These are phyloP conservation scores for Zea luxurians DNA, from an alignment of 176 grass and related monocot genomes.

Conservation along the genomic window DNA sequence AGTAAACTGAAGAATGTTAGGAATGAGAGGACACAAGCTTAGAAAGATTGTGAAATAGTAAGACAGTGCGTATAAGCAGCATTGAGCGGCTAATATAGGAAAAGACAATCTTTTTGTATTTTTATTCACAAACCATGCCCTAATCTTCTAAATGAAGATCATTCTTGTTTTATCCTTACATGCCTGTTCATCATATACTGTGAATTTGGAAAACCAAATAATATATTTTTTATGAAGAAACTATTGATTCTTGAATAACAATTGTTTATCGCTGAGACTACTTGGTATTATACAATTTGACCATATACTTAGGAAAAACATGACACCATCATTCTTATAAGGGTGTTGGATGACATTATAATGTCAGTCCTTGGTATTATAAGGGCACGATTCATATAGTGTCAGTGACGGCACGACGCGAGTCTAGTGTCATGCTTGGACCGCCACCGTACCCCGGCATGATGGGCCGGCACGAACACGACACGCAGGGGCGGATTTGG, in stretches of 20 bases:
- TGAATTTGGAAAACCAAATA: not conserved
- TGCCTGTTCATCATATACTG: not conserved
- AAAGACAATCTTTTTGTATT: too few species aligned
- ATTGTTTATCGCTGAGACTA: not conserved
- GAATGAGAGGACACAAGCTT: not conserved
- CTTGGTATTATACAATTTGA: not conserved
- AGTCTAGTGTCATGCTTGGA: too few species aligned
- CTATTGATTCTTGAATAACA: not conserved
- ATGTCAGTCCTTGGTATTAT: too few species aligned
- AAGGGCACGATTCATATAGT: too few species aligned
- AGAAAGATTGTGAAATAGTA: not conserved
- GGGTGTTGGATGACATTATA: not conserved
- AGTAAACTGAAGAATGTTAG: not conserved
- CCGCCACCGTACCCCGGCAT: too few species aligned
- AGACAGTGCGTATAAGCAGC: not conserved
- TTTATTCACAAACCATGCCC: not conserved
- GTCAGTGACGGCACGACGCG: too few species aligned
- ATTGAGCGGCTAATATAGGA: not conserved
- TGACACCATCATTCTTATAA: not conserved
- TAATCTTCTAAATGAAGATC: not conserved
- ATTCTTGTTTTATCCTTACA: not conserved
- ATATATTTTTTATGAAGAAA: not conserved
- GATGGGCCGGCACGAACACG: too few species aligned
- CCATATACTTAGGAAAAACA: not conserved
- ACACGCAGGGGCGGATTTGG: too few species aligned